Evolutionary conservation across 805 yeast genomes (phyloP), one percentile per base, ranked within the genome.

Genomic region (Komagataella populi): DNA sequence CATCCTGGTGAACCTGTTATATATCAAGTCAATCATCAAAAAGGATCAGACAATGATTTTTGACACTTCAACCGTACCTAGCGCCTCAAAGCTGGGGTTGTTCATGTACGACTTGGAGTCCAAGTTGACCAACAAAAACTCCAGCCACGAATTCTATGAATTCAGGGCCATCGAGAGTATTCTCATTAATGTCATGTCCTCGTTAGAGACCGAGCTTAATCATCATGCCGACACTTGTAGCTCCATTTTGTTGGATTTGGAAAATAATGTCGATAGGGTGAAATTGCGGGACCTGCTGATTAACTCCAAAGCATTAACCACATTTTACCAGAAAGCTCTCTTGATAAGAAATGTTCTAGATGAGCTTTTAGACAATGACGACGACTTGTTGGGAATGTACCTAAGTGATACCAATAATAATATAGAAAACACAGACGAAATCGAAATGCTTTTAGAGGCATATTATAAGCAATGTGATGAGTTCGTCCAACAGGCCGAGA

Each of bases 391-490:
- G 36, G 84, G 78, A 7, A 83, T 90, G 90, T 87, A 86, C 61
- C 66, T 89, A 50, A 77, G 84, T 0, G 79, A 73, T 10, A 70
- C 58, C 45, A 48, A 53, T 20, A 53, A 51, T 23, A 39, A 50
- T 0, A n/a, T 22, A 17, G 48, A 57, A 30, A 61, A 66, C 54
- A 64, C 70, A 1, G 86, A 83, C 6, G 96, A 90, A 58, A 74
- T 87, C 18, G 97, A 90, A 64, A 84, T 89, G 83, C 71, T 90
- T 49, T 63, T 90, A 18, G 97, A 90, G 61, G 80, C 96, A 0
- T 90, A 90, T 66, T 89, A 87, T 65, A 84, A 85, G 53, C 96
- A 89, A 59, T 84, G 91, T 62, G 96, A 90, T 61, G 97, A 90
- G 68, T 81, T 85, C 57, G 96, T 89, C 6, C 97, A 90, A 64